Conservation (phyloP, 495 filamentous ascomycete species). For the Podospora anserina region DNA sequence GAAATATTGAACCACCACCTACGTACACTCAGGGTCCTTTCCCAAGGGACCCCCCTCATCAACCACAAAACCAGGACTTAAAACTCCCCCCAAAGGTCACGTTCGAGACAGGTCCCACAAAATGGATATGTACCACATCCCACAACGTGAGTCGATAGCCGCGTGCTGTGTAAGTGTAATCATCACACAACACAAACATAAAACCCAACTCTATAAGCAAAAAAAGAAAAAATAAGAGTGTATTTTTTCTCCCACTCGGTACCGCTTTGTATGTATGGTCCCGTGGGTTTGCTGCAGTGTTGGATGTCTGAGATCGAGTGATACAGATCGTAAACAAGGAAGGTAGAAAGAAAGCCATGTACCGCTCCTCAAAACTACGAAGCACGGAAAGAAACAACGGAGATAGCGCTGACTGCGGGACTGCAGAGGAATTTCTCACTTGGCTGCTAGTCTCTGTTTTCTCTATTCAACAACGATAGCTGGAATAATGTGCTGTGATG, state of each 20-base stretch:
- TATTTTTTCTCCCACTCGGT: background rate
- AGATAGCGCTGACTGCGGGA: no score
- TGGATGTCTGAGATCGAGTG: slow-evolving; percentile 22
- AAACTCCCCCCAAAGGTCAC: background rate
- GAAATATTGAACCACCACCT: background rate
- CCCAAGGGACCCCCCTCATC: background rate
- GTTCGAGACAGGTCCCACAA: background rate
- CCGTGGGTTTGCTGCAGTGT: background rate
- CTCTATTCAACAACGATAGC: background rate
- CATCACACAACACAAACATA: no score
- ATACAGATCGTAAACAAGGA: slow-evolving; percentile 16
- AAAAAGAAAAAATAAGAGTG: no score
- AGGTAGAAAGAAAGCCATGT: background rate
- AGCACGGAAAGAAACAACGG: no score
- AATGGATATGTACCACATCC: background rate
- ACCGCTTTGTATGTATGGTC: background rate
- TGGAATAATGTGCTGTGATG: background rate
- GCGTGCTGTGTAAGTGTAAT: background rate
- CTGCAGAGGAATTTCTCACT: no score
- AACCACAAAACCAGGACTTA: background rate
- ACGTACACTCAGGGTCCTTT: no score
- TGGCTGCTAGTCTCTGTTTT: background rate
- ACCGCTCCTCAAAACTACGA: no score
- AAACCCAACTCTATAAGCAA: no score
- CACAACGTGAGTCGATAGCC: background rate